Percentiles rank a stretch among this genome's conserved stretches.
These are phyloP conservation scores for Amanita thiersii DNA, from an alignment of 768 basidiomycete genomes.

Conservation along the genomic window DNA sequence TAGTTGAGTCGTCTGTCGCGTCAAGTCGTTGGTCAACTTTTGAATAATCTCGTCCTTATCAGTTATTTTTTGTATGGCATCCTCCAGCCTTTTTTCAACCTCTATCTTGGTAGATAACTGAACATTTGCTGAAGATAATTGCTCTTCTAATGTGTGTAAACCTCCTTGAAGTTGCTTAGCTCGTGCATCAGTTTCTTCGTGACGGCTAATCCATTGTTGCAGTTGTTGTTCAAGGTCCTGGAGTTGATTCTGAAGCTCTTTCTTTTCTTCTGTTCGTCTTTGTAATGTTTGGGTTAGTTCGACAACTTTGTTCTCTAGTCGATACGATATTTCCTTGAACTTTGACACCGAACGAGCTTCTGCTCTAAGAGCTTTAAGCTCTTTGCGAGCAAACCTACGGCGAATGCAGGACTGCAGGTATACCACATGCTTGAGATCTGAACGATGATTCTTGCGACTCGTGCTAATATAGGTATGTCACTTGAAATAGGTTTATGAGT, in stretches of 20 bases:
- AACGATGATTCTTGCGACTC: conserved; percentile 42
- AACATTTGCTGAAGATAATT: conserved; percentile 64
- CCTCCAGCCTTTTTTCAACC: conserved; percentile 74
- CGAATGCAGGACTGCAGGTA: conserved; percentile 90
- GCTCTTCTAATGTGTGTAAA: conserved; percentile 62
- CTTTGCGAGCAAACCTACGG: conserved; percentile 77
- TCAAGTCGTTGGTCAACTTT: conserved; percentile 72
- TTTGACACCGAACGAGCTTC: conserved; percentile 97
- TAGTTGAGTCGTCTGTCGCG: conserved; percentile 63
- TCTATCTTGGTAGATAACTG: conserved; percentile 70
- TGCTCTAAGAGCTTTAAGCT: conserved; percentile 74
- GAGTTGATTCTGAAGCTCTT: conserved; percentile 71
- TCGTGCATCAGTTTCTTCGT: conserved; percentile 78
- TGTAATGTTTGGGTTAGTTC: conserved; percentile 95
- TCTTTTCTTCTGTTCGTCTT: conserved; percentile 85
- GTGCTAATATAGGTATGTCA: conserved; percentile 28
- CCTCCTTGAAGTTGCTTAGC: conserved; percentile 66
- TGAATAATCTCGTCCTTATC: conserved; percentile 85
- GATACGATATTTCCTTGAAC: conserved; percentile 98
- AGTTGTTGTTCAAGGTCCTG: conserved; percentile 79
- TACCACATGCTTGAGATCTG: conserved; percentile 65
- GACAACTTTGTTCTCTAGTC: conserved; percentile 97
- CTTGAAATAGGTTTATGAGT: neutral
- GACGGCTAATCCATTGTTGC: conserved; percentile 73
- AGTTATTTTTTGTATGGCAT: conserved; percentile 57